phyloP scores from a whole-genome alignment of 352 stramenopile genomes.

The Vaucheria bursata region DNA sequence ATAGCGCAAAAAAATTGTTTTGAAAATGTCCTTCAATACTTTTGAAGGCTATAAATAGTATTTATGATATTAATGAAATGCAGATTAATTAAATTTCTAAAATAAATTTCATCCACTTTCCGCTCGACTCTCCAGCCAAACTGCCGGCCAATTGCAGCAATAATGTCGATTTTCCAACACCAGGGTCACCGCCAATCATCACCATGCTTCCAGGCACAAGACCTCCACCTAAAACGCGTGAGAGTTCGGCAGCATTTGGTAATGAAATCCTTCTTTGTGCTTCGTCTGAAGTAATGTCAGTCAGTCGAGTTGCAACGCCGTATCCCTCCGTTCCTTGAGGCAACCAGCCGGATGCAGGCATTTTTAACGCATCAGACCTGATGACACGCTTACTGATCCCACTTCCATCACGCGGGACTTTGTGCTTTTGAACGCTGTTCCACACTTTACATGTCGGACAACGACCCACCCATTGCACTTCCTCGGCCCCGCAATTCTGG shows the following conservation, averaged over 20 bases:
- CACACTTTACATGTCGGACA: constrained; percentile 47
- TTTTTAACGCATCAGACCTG: neutral
- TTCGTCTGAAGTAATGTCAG: constrained; percentile 29
- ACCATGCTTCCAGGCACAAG: constrained; percentile 84
- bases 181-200: constrained; percentile 85
- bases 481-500: constrained; percentile 40
- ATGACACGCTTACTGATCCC: constrained; percentile 3
- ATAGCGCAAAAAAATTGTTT: neutral
- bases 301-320: constrained; percentile 19
- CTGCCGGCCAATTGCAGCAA: constrained; percentile 38
- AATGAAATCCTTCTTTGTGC: constrained; percentile 19
- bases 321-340: constrained; percentile 16
- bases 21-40: neutral
- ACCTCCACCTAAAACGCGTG: constrained; percentile 87
- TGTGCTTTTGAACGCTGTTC: constrained; percentile 41
- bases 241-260: constrained; percentile 52
- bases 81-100: neutral
- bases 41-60: neutral
- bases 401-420: constrained; percentile 32
- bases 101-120: neutral
- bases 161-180: constrained; percentile 68
- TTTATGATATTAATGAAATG: neutral
- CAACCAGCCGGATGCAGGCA: constrained; percentile 16
- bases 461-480: constrained; percentile 43
- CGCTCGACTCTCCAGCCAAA: constrained; percentile 1